Base-by-base conservation (phyloP, 345 rosid species). In the Rhodomyrtus tomentosa region DNA sequence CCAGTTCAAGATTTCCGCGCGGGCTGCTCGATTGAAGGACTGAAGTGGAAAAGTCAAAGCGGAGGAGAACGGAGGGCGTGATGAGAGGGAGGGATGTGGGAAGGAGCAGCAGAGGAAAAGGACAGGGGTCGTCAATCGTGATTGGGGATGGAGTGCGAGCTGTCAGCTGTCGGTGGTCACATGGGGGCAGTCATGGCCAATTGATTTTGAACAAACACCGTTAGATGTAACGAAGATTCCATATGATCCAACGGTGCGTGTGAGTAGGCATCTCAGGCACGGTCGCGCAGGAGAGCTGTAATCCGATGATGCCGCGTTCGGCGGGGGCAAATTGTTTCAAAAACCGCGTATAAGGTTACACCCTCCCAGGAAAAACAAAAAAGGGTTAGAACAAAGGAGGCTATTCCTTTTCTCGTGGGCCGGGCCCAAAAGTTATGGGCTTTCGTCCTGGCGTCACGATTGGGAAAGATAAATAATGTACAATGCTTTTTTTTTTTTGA, bases 81-180 rank as follows among this genome's bases (percentile, higher is more conserved):
- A 81, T 72, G 54, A 11, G 42, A 16, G 81, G 79, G 81, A 74
- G 68, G 83, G 20, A 20, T 10, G 74, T 62, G 74, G 40, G 5
- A 32, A 10, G 74, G 74, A 4, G 76, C 12, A 29, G 88, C 82
- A 87, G 90, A 12, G 52, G 89, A 87, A n/a, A 13, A 72, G 5
- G 55, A 82, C 85, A 15, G 22, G 40, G 42, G 36, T 18, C 50
- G n/a, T n/a, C n/a, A n/a, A n/a, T n/a, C n/a, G 55, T 82, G 62
- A 87, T 86, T 50, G 21, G 11, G 73, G 40, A 1, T 29, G 8
- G 85, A 11, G 18, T 7, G 87, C 89, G 42, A 87, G 93, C 89
- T 91, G 91, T 88, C 89, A 6, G 73, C 76, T 82, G 90, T 86
- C 93, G 91, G 91, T 90, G 91, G 74, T 86, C 91, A 90, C 91